A percentile compares a stretch with the other conserved stretches of the same genome.
phyloP scores from a whole-genome alignment of 805 yeast genomes.

The Kodamaea hsintzibuensis region DNA sequence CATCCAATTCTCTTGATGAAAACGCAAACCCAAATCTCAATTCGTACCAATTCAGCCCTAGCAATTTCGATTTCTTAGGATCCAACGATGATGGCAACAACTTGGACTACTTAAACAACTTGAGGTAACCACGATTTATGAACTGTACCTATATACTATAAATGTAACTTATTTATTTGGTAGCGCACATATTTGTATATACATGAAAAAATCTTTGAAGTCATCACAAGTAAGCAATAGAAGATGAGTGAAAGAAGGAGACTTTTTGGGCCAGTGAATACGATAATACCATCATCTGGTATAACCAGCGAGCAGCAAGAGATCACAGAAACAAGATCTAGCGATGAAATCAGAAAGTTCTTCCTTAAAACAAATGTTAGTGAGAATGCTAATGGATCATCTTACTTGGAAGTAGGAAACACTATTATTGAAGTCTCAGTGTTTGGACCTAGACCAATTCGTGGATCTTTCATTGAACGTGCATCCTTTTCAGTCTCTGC shows the following conservation, averaged over 20 bases:
- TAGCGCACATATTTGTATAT: constrained; percentile 3
- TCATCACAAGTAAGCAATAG: constrained; percentile 2
- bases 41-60: constrained; percentile 1
- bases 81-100: constrained; percentile 16
- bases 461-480: constrained; percentile 67
- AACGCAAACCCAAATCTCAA: not conserved
- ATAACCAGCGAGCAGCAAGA: constrained; percentile 7
- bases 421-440: constrained; percentile 67
- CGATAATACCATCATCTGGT: constrained; percentile 37
- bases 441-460: constrained; percentile 86
- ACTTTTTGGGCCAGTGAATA: constrained; percentile 77
- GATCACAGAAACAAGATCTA: constrained; percentile 7
- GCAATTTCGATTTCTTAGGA: constrained; percentile 6
- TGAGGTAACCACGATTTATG: constrained; percentile 12
- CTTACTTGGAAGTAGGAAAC: constrained; percentile 69
- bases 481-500: constrained; percentile 67
- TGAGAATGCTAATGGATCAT: constrained; percentile 77
- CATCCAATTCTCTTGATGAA: not conserved
- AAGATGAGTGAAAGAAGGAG: constrained; percentile 70
- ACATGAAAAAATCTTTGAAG: constrained; percentile 9
- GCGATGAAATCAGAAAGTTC: constrained; percentile 38
- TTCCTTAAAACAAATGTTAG: constrained; percentile 66
- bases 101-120: constrained; percentile 29
- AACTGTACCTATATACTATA: not conserved
- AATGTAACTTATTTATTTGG: not conserved